Base-by-base conservation (phyloP, 2,329 filamentous ascomycete species). In the Neospermospora avenae region DNA sequence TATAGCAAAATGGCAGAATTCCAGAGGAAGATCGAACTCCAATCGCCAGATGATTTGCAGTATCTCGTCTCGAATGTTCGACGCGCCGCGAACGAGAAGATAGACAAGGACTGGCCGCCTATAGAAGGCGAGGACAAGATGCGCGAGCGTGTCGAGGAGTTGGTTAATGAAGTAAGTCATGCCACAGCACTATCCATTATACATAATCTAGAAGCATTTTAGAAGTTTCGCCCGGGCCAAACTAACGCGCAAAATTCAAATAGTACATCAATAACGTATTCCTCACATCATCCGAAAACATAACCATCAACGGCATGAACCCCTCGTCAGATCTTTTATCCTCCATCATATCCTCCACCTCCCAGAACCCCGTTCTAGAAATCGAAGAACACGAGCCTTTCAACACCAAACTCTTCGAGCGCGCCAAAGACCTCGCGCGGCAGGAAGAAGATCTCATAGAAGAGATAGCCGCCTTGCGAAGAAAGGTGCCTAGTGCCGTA, bases 1-100 rank as follows among this genome's bases (percentile, higher is more conserved):
- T 3, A 8, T 14, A 34, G 18, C 5, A 42, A 46, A 22, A 73
- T 74, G 72, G 63, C 71, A 5, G 71, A 73, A 59, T 65, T 65
- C 66, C 85, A 91, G 74, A 86, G 90, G 73, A 88, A 86, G 76
- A 89, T 93, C 73, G 90, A 93, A 76, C 84, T 93, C 55, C 89
- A 93, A 76, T 82, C 83, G n/a, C 83, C 85, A 44, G 84, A 88
- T 52, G 90, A 93, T 75, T 80, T 93, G 35, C 76, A 81, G 58
- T 90, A 87, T 74, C 82, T 93, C 28, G 81, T 89, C 68, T 76
- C 81, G 65, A 90, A 90, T 70, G 84, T 90, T 64, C 85, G 86
- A 70, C 81, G 81, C 73, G 85, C 86, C 59, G 89, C 89, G 11
- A 80, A 82, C 46, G 81, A 84, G 68, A 88, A 85, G 71, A 81